Percentiles rank a stretch among this genome's conserved stretches.
These are phyloP conservation scores for Cyberlindnera petersonii DNA, from an alignment of 805 yeast species.

Conservation along the genomic window DNA sequence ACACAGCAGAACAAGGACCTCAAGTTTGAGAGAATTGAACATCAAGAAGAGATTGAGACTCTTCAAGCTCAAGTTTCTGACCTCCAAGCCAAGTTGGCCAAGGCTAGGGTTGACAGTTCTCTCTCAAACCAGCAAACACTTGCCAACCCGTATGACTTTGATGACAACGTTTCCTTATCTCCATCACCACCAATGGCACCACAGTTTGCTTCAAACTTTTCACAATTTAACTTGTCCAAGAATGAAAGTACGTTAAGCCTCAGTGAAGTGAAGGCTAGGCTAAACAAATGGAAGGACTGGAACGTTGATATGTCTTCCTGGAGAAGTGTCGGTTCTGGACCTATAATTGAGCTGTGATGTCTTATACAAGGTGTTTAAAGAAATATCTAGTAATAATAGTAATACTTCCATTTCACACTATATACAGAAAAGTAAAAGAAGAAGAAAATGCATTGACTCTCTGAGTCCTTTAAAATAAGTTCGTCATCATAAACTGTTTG, in stretches of 20 bases:
- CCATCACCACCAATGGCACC: constrained; percentile 24
- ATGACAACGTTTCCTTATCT: constrained; percentile 19
- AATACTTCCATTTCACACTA: not conserved
- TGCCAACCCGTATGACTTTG: constrained; percentile 21
- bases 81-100: constrained; percentile 23
- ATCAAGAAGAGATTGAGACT: constrained; percentile 32
- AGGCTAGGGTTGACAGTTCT: constrained; percentile 25
- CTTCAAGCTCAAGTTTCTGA: constrained; percentile 27
- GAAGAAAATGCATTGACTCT: no score
- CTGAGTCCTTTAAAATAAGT: not conserved
- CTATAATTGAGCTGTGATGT: constrained; percentile 44
- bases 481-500: not conserved
- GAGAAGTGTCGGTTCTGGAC: constrained; percentile 69
- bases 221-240: constrained; percentile 19
- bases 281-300: constrained; percentile 79
- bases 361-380: no score
- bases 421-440: not conserved
- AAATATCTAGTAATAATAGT: no score
- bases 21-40: constrained; percentile 34
- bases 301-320: constrained; percentile 82
- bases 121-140: constrained; percentile 5
- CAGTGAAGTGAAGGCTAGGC: constrained; percentile 50
- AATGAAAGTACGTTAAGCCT: constrained; percentile 33
- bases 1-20: constrained; percentile 37
- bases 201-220: constrained; percentile 9